Conservation (phyloP, 192 early-diverging fungal species). For the Umbelopsis sp. region DNA sequence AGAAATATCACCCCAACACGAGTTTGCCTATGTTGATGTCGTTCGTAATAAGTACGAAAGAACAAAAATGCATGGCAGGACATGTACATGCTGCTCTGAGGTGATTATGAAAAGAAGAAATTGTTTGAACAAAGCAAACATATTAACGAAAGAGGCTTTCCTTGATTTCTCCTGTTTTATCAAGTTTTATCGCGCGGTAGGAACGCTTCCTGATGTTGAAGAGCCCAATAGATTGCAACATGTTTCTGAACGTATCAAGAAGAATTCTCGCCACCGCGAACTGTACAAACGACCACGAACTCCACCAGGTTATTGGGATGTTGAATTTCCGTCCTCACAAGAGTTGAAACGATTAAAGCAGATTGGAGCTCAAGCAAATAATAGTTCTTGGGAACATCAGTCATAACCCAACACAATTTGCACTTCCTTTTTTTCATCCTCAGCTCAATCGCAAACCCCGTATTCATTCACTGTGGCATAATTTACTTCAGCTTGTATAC, state of each 20-base stretch:
- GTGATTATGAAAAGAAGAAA: background rate
- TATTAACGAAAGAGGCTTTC: too few species aligned
- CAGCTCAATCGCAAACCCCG: background rate
- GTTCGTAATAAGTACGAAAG: constrained; percentile 2
- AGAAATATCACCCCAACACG: background rate
- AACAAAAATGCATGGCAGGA: background rate
- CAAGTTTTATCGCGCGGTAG: constrained; percentile 1
- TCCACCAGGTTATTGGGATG: constrained; percentile 1
- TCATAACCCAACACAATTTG: background rate
- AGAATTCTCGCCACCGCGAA: constrained; percentile 3
- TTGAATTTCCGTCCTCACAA: constrained; percentile 1
- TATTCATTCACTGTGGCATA: background rate
- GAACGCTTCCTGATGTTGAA: constrained; percentile 4
- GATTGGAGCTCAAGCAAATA: background rate
- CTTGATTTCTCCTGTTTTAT: background rate
- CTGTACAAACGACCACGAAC: background rate
- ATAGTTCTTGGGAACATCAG: background rate
- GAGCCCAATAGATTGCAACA: background rate
- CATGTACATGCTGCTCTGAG: background rate
- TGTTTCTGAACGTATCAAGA: background rate
- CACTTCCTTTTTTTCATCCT: background rate
- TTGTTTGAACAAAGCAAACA: background rate
- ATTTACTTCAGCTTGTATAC: background rate
- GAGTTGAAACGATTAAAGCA: background rate
- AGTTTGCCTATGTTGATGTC: constrained; percentile 6